Conservation (phyloP, 345 rosid genomes). For the Gossypium thurberi region DNA sequence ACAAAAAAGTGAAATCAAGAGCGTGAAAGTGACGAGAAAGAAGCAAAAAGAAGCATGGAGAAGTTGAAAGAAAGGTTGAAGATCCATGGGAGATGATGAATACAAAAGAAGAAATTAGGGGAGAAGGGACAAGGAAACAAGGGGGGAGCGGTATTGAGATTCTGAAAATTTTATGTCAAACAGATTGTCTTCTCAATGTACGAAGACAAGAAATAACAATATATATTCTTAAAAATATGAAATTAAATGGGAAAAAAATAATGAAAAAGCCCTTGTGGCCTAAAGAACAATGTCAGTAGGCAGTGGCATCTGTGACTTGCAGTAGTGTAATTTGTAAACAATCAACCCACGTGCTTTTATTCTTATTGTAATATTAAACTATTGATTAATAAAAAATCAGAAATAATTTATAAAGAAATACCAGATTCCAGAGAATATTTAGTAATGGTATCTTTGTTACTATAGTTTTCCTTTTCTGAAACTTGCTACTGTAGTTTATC, state of each 20-base stretch:
- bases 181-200: not conserved
- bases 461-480: too few relatives aligned
- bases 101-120: too few relatives aligned
- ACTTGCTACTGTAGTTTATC: too few relatives aligned
- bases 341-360: constrained; percentile 8
- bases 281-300: constrained; percentile 1
- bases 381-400: too few relatives aligned
- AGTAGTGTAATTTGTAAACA: not conserved
- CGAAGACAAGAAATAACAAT: not conserved
- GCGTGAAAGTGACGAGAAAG: constrained; percentile 13
- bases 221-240: not conserved
- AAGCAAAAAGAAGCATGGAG: constrained; percentile 8
- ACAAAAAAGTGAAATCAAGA: constrained; percentile 11
- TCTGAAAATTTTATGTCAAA: too few relatives aligned
- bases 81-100: constrained; percentile 19
- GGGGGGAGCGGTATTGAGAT: too few relatives aligned
- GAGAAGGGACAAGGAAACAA: too few relatives aligned
- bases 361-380: not conserved
- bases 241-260: not conserved
- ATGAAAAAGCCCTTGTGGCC: not conserved
- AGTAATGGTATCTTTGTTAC: too few relatives aligned
- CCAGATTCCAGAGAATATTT: too few relatives aligned
- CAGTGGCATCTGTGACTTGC: not conserved
- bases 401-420: too few relatives aligned
- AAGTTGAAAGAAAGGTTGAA: constrained; percentile 15